phyloP scores from a whole-genome alignment of 345 rosid species.

The Litchi chinensis region DNA sequence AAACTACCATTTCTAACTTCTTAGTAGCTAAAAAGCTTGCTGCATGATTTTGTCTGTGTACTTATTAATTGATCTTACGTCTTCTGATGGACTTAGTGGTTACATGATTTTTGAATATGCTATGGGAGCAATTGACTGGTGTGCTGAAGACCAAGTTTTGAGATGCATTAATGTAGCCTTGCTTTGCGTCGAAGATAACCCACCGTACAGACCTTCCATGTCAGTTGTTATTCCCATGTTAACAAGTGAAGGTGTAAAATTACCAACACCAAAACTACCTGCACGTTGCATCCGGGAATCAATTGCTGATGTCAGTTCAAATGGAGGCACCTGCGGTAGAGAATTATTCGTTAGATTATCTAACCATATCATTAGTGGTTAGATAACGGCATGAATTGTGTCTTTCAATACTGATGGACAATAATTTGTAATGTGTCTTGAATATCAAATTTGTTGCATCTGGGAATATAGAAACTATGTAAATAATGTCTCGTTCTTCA shows the following conservation, averaged over 20 bases:
- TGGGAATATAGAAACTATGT: too few species aligned
- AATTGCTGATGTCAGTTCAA: background rate
- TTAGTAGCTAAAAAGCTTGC: too few species aligned
- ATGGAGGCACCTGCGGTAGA: background rate
- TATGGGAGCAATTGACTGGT: background rate
- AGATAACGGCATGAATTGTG: background rate
- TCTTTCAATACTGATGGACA: too few species aligned
- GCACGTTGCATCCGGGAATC: background rate
- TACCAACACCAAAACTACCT: background rate
- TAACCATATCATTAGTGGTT: background rate
- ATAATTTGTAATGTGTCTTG: too few species aligned
- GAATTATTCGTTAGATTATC: background rate
- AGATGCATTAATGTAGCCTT: background rate
- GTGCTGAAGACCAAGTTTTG: background rate
- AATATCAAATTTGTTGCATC: too few species aligned
- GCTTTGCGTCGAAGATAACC: background rate
- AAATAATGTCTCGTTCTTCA: too few species aligned
- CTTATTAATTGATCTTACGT: too few species aligned
- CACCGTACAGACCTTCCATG: background rate
- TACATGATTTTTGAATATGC: slow-evolving; percentile 24
- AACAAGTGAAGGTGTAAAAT: background rate
- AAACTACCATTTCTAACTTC: too few species aligned
- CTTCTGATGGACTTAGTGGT: background rate
- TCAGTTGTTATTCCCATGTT: background rate
- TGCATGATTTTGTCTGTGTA: too few species aligned